Percentiles rank a stretch among this genome's conserved stretches.
These are phyloP conservation scores for Plasmodium vivax DNA, from an alignment of 169 alveolate species.

Conservation along the genomic window DNA sequence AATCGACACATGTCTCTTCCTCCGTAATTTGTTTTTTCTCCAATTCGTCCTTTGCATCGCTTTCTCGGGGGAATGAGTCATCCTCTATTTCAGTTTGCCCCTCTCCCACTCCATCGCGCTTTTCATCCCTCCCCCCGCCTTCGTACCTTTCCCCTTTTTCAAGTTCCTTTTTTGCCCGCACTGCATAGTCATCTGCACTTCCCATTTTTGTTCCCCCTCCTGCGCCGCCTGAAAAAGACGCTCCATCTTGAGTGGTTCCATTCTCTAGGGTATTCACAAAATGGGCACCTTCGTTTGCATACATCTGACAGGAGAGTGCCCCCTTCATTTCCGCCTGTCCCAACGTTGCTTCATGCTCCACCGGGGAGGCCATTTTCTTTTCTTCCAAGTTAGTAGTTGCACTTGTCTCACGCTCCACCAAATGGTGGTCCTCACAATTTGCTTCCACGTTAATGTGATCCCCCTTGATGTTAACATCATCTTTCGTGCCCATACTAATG, in stretches of 20 bases:
- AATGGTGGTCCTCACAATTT: not conserved
- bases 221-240: not conserved
- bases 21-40: not conserved
- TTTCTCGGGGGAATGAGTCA: not conserved
- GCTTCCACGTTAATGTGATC: not conserved
- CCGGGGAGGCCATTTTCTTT: not conserved
- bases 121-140: not conserved
- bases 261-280: not conserved
- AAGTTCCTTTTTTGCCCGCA: not conserved
- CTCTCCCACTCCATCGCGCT: not conserved
- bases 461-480: not conserved
- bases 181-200: not conserved
- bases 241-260: not conserved
- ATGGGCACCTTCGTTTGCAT: not conserved
- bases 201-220: slow-evolving; percentile 2
- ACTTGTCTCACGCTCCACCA: not conserved
- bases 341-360: not conserved
- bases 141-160: not conserved
- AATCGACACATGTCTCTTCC: not conserved
- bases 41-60: not conserved
- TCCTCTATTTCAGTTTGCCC: not conserved
- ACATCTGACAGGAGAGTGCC: not conserved
- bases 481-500: slow-evolving; percentile 8
- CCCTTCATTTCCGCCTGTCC: not conserved
- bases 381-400: not conserved